phyloP scores from a whole-genome alignment of 2,329 filamentous ascomycete species.

The Ophiocordyceps camponoti-rufipedis region DNA sequence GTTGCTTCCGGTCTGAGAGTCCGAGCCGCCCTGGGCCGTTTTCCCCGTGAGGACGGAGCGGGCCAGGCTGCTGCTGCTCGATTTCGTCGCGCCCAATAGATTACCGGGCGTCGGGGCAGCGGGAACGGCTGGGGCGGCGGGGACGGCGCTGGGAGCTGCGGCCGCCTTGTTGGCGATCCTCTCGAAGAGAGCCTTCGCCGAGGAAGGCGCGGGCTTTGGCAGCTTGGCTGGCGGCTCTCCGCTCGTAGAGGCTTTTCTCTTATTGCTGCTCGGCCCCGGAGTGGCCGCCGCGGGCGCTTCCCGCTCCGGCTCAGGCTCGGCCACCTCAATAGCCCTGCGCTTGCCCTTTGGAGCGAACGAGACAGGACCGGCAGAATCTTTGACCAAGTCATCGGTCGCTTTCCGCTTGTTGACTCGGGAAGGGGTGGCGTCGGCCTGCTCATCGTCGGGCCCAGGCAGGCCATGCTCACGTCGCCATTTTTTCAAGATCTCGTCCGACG shows the following conservation, averaged over 20 bases:
- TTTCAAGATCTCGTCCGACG: conserved; percentile 36
- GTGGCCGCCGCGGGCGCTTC: conserved; percentile 11
- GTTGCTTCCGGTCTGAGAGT: conserved; percentile 19
- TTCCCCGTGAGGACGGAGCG: conserved; percentile 24
- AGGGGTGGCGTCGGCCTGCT: conserved; percentile 15
- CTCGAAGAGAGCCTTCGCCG: conserved; percentile 37
- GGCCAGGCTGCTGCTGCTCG: conserved; percentile 18
- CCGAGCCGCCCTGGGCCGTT: conserved; percentile 13
- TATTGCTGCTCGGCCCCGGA: conserved; percentile 23
- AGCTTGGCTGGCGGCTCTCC: conserved; percentile 32
- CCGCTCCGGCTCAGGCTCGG: conserved; percentile 13
- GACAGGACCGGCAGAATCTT: conserved; percentile 15
- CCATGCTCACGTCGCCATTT: conserved; percentile 40
- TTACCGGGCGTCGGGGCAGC: conserved; percentile 13
- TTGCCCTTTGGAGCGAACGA: conserved; percentile 25
- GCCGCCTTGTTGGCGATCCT: conserved; percentile 33
- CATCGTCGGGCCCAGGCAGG: conserved; percentile 30
- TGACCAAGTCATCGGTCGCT: conserved; percentile 30
- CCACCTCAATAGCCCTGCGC: conserved; percentile 25
- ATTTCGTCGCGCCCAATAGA: conserved; percentile 16
- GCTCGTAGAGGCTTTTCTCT: conserved; percentile 29
- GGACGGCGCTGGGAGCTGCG: conserved; percentile 3
- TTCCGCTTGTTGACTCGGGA: conserved; percentile 31
- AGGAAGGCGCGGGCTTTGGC: conserved; percentile 31
- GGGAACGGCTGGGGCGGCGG: conserved; percentile 7